phyloP scores from a whole-genome alignment of 345 rosid species.

The Lumnitzera littorea region DNA sequence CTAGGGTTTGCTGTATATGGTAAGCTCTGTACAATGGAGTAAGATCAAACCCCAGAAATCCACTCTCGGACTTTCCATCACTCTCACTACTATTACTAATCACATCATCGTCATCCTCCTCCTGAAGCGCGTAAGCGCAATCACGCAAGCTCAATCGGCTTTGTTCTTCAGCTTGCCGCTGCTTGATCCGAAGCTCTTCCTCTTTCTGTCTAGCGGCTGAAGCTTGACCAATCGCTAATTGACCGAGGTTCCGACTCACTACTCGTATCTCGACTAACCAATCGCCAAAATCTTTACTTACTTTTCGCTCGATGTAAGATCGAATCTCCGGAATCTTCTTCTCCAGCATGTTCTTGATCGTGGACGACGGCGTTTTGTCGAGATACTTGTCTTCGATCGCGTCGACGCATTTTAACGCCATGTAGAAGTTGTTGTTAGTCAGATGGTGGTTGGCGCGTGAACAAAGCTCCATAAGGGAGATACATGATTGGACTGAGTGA shows the following conservation, averaged over 20 bases:
- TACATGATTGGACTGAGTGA: conserved; percentile 39
- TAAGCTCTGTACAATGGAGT: conserved; percentile 83
- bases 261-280: conserved; percentile 98
- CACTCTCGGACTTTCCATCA: conserved; percentile 41
- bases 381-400: conserved; percentile 59
- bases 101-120: conserved; percentile 73
- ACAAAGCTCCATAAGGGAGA: conserved; percentile 70
- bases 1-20: conserved; percentile 83
- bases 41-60: conserved; percentile 63
- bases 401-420: conserved; percentile 84
- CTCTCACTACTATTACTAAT: conserved; percentile 28
- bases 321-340: conserved; percentile 75
- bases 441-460: conserved; percentile 70
- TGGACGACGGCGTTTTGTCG: conserved; percentile 62
- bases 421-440: conserved; percentile 54
- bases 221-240: conserved; percentile 93
- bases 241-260: conserved; percentile 84
- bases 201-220: conserved; percentile 87
- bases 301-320: conserved; percentile 71
- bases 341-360: conserved; percentile 81
- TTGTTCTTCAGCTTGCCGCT: conserved; percentile 95
- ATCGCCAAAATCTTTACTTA: conserved; percentile 80
- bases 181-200: conserved; percentile 91
- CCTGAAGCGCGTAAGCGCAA: conserved; percentile 74
- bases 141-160: conserved; percentile 83